phyloP scores from a whole-genome alignment of 345 rosid genomes.

The thale cress (Arabidopsis thaliana) region TAIR10.1 NC_003070.9:29094501-29095000 shows the following conservation, averaged over 20 bases:
- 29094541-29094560: conserved; percentile 75
- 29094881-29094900: conserved; percentile 87
- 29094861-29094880: conserved; percentile 65
- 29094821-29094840: conserved; percentile 65
- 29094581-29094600: conserved; percentile 78
- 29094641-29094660: conserved; percentile 94
- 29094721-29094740: background rate
- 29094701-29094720: background rate
- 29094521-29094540: conserved; percentile 74
- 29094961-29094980: background rate
- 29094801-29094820: conserved; percentile 78
- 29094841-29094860: conserved; percentile 59
- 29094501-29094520: conserved; percentile 41
- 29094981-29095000: conserved; percentile 9
- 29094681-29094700: background rate
- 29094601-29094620: conserved; percentile 83
- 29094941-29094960: conserved; percentile 62
- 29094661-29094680: background rate
- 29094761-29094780: background rate
- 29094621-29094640: conserved; percentile 88
- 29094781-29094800: conserved; percentile 46
- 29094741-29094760: background rate
- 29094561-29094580: conserved; percentile 99
- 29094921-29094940: conserved; percentile 74
- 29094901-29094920: conserved; percentile 66